phyloP scores from a whole-genome alignment of 2,329 filamentous ascomycete genomes.

The Talaromyces sp. region DNA sequence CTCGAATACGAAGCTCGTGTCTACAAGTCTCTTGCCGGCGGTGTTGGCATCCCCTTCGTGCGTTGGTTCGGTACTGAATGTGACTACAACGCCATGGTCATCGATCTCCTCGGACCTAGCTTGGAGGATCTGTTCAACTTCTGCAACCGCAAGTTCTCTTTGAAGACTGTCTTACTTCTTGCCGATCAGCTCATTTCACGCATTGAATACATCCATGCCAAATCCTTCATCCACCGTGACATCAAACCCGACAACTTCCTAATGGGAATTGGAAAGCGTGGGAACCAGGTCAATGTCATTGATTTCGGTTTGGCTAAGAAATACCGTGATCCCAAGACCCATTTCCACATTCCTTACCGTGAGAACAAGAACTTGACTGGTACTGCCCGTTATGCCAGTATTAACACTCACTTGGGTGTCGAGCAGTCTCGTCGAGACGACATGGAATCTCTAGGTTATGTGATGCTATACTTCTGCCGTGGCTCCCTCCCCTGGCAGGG shows the following conservation, averaged over 20 bases:
- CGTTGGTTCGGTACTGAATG: slow-evolving; percentile 99
- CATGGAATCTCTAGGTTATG: slow-evolving; percentile 98
- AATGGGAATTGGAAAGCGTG: slow-evolving; percentile 98
- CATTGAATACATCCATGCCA: slow-evolving; percentile 99
- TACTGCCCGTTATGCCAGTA: slow-evolving; percentile 95
- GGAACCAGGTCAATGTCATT: slow-evolving; percentile 99
- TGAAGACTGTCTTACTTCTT: slow-evolving; percentile 94
- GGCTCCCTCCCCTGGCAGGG: slow-evolving; percentile 98
- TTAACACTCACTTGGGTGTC: slow-evolving; percentile 97
- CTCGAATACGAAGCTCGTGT: slow-evolving; percentile 98
- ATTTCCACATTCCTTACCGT: slow-evolving; percentile 99
- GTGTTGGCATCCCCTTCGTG: slow-evolving; percentile 96
- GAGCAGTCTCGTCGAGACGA: slow-evolving; percentile 99
- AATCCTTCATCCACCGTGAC: slow-evolving; percentile 98
- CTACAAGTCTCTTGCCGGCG: slow-evolving; percentile 78
- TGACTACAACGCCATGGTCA: slow-evolving; percentile 99
- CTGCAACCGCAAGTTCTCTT: slow-evolving; percentile 98
- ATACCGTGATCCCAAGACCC: slow-evolving; percentile 98
- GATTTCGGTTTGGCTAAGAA: slow-evolving; percentile 99
- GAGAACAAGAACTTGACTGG: slow-evolving; percentile 99
- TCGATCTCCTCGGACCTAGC: slow-evolving; percentile 90
- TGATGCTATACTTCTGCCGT: slow-evolving; percentile 99
- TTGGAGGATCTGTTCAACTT: slow-evolving; percentile 99
- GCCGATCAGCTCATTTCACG: slow-evolving; percentile 98
- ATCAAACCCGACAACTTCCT: slow-evolving; percentile 99